These are phyloP conservation scores for Ascochyta fabae DNA, from an alignment of 2,329 filamentous ascomycete species.

Conservation along the genomic window DNA sequence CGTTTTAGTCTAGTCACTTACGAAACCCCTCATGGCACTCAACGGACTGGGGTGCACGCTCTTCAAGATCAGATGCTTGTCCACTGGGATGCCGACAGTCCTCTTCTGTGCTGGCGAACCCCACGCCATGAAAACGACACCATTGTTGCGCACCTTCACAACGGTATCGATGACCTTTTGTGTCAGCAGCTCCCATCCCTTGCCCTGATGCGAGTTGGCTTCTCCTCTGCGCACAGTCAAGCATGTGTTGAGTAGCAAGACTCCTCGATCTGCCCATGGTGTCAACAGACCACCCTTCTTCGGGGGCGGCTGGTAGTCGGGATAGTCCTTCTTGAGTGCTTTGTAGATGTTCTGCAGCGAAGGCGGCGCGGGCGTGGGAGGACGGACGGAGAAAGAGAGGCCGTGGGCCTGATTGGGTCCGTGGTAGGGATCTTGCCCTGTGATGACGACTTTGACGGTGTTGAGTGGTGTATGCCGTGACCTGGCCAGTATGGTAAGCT, in stretches of 20 bases:
- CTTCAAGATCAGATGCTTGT: conserved; percentile 81
- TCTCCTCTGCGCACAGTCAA: conserved; percentile 90
- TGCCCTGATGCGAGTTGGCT: conserved; percentile 82
- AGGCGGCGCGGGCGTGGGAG: conserved; percentile 85
- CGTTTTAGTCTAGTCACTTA: conserved; percentile 48
- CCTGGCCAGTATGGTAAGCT: conserved; percentile 60
- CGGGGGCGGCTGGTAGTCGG: conserved; percentile 74
- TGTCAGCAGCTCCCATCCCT: conserved; percentile 93
- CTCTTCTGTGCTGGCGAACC: conserved; percentile 82
- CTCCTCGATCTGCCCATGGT: conserved; percentile 91
- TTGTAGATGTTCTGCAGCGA: conserved; percentile 95
- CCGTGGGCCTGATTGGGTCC: conserved; percentile 95
- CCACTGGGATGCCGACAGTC: conserved; percentile 73
- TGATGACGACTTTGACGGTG: conserved; percentile 87
- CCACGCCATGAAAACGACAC: conserved; percentile 96
- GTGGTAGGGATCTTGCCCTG: conserved; percentile 98
- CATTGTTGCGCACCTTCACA: conserved; percentile 73
- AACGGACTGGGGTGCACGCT: conserved; percentile 93
- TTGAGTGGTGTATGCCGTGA: conserved; percentile 89
- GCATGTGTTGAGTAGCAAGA: conserved; percentile 92
- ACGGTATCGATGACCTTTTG: conserved; percentile 90
- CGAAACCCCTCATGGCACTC: conserved; percentile 80
- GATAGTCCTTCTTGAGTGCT: conserved; percentile 86
- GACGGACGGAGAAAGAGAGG: conserved; percentile 91
- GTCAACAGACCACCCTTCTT: conserved; percentile 83